Base-by-base conservation (phyloP, 768 basidiomycete genomes). In the Suillus ampliporus region DNA sequence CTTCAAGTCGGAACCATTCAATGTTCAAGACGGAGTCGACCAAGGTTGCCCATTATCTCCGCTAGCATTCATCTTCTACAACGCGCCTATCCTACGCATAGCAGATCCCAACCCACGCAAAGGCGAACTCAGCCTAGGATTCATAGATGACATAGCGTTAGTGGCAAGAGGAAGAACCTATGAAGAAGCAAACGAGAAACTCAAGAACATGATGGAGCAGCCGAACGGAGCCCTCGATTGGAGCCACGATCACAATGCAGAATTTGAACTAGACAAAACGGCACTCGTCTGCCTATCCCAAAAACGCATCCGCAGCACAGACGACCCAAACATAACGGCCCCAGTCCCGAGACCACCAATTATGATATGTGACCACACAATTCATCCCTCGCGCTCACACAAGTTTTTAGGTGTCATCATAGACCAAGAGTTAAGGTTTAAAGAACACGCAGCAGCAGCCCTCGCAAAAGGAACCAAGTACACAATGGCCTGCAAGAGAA, bases 31-130 rank as follows among this genome's bases (percentile, higher is more conserved):
- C n/a, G 71, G 76, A 0, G 61, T 76, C 1, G 72, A 72, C 50
- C 74, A 78, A 58, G 78, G 77, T 0, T 73, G 69, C 62, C 75
- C 75, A 1, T 57, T 69, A 4, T 74, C 76, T 10, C 66, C 65
- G 2, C 65, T 76, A 2, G 31, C 66, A 0, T 76, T 71, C 61
- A 44, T 71, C 2, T 68, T 75, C 59, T 77, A 73, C 67, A 79
- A 78, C 46, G 28, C 73, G 0, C 52, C 64, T 26, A 54, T 73
- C 0, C 61, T 74, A 3, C 54, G 68, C 2, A 23, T 61, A 0
- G 64, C 60, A 14, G 37, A 65, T 0, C 35, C 17, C 0, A 28
- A 48, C 7, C 40, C 40, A 17, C 15, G 40, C 40, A 23, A 50
- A 1, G 43, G 61, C 14, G 13, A 34, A 8, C 15, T 60, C 1